Percentiles rank a stretch among this genome's conserved stretches.
Conservation (phyloP, 2,329 filamentous ascomycete species). For the Zymoseptoria brevis region DNA sequence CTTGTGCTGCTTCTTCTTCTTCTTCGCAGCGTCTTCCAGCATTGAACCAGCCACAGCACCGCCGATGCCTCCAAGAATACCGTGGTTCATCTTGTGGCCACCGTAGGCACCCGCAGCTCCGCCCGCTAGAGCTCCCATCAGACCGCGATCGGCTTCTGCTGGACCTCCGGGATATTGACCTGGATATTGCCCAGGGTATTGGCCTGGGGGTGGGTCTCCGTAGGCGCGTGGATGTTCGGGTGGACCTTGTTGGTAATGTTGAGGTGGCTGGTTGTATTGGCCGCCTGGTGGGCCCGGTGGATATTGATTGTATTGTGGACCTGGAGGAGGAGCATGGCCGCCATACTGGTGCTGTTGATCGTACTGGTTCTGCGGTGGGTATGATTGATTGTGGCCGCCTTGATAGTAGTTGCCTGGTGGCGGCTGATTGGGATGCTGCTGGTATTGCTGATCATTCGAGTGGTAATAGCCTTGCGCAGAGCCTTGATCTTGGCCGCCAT, state of each 20-base stretch:
- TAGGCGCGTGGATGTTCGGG: slow-evolving; percentile 7
- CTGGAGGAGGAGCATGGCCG: slow-evolving; percentile 1
- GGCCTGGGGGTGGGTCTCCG: slow-evolving; percentile 7
- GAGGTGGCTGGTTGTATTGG: slow-evolving; percentile 4
- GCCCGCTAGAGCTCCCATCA: slow-evolving; percentile 49
- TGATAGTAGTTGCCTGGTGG: slow-evolving; percentile 10
- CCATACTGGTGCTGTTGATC: slow-evolving; percentile 14
- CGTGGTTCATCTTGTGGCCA: slow-evolving; percentile 49
- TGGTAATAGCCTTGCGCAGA: slow-evolving; percentile 24
- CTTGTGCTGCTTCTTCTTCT: slow-evolving; percentile 35
- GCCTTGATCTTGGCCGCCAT: slow-evolving; percentile 9
- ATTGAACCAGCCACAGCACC: slow-evolving; percentile 50
- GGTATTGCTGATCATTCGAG: slow-evolving; percentile 22
- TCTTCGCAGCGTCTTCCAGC: slow-evolving; percentile 47
- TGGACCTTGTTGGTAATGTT: slow-evolving; percentile 13
- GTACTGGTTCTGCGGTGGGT: slow-evolving; percentile 13
- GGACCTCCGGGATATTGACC: neutral
- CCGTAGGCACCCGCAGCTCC: slow-evolving; percentile 50
- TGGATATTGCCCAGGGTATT: neutral
- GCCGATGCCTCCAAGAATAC: slow-evolving; percentile 49
- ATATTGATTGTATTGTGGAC: slow-evolving; percentile 7
- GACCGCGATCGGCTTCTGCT: slow-evolving; percentile 45
- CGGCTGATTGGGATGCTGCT: slow-evolving; percentile 18
- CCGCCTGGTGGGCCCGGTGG: slow-evolving; percentile 3
- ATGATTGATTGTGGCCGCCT: slow-evolving; percentile 3